Percentiles rank a stretch among this genome's conserved stretches.
phyloP scores from a whole-genome alignment of 2,329 filamentous ascomycete genomes.

The Xylariales sp. region DNA sequence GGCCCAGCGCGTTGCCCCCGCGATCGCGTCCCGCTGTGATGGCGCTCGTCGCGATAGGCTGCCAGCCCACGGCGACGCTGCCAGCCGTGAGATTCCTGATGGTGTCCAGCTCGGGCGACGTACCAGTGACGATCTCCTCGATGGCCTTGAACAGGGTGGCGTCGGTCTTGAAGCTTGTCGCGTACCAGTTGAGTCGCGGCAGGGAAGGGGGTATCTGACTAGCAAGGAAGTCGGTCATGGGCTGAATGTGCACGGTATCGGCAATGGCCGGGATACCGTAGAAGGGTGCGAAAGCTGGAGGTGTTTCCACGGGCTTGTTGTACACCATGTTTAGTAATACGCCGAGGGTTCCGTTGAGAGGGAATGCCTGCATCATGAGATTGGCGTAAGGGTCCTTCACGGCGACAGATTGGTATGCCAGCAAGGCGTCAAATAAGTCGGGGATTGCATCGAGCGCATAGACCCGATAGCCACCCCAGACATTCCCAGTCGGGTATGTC shows the following conservation, averaged over 20 bases:
- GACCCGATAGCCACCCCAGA: slow-evolving; percentile 45
- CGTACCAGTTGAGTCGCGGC: slow-evolving; percentile 47
- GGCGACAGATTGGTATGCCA: slow-evolving; percentile 43
- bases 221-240: slow-evolving; percentile 41
- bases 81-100: slow-evolving; percentile 44
- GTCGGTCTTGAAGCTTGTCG: slow-evolving; percentile 46
- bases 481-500: slow-evolving; percentile 44
- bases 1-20: slow-evolving; percentile 49
- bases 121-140: slow-evolving; percentile 39
- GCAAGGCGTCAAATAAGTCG: slow-evolving; percentile 44
- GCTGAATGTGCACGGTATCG: slow-evolving; percentile 45
- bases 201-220: slow-evolving; percentile 39
- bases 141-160: slow-evolving; percentile 42
- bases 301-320: slow-evolving; percentile 44
- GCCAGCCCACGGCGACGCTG: slow-evolving; percentile 48
- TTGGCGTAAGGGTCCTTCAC: slow-evolving; percentile 50
- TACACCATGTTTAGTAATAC: slow-evolving; percentile 48
- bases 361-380: slow-evolving; percentile 47
- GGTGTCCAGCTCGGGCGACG: slow-evolving; percentile 43
- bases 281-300: slow-evolving; percentile 46
- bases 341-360: slow-evolving; percentile 45
- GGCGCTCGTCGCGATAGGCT: slow-evolving; percentile 49
- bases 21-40: slow-evolving; percentile 43
- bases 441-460: slow-evolving; percentile 46
- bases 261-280: slow-evolving; percentile 43